Evolutionary conservation across 108 stramenopile species (phyloP).

Genomic region (Schizochytrium sp.): DNA sequence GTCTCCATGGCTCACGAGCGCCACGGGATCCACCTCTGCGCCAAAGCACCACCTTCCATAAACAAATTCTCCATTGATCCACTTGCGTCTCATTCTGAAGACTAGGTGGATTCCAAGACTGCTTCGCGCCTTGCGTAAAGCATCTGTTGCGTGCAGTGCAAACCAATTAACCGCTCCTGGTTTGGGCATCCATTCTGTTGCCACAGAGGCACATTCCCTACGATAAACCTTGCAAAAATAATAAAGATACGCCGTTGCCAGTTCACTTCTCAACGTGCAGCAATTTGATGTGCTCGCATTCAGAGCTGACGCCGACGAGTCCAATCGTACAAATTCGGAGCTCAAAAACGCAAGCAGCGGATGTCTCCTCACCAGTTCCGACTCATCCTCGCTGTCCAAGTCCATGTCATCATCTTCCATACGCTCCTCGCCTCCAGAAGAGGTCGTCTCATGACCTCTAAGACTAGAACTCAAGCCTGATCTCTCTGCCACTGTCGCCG

Average conservation of each 20-base stretch:
- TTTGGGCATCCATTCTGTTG: not conserved
- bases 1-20: conserved; percentile 2
- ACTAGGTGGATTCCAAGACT: conserved; percentile 17
- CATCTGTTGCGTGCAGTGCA: not conserved
- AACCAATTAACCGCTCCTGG: conserved; percentile 3
- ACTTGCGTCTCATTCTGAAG: conserved; percentile 17
- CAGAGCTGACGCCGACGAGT: conserved; percentile 19
- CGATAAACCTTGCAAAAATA: conserved; percentile 29
- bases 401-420: conserved; percentile 49
- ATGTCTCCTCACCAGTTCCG: not conserved
- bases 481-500: too few species aligned
- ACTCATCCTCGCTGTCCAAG: conserved; percentile 30
- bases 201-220: not conserved
- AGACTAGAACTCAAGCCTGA: too few species aligned
- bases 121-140: conserved; percentile 9
- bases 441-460: too few species aligned
- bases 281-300: conserved; percentile 19
- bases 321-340: conserved; percentile 2
- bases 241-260: conserved; percentile 23
- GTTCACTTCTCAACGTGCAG: conserved; percentile 38
- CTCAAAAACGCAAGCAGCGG: conserved; percentile 39
- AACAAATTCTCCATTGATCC: conserved; percentile 35
- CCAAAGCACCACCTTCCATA: conserved; percentile 36
- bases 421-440: not conserved
- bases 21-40: not conserved